Percentiles rank a stretch among this genome's conserved stretches.
Evolutionary conservation across 1,139 yeast species (phyloP).

Genomic region (Taphrina pruni): DNA sequence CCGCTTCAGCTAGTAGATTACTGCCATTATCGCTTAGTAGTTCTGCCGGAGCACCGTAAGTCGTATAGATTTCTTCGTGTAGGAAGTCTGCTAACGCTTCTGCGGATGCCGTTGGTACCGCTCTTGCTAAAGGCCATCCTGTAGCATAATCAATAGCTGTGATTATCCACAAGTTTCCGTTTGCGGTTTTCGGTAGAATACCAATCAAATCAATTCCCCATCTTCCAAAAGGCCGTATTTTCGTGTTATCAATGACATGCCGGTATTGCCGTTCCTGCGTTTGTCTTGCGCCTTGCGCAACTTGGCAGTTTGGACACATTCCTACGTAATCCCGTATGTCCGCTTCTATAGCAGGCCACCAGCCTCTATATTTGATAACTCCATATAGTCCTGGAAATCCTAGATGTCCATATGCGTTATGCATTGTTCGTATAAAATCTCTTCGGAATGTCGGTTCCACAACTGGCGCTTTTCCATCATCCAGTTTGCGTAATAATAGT

Average conservation of each 20-base stretch:
- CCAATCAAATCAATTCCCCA: not conserved
- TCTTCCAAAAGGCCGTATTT: not conserved
- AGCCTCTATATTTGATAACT: not conserved
- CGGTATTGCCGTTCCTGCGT: not conserved
- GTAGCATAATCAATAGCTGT: not conserved
- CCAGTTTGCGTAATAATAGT: not conserved
- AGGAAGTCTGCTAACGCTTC: not conserved
- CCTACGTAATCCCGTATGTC: not conserved
- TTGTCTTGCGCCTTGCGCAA: not conserved
- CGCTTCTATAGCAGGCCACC: not conserved
- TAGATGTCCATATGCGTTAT: not conserved
- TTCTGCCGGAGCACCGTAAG: constrained; percentile 1
- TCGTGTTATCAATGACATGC: not conserved
- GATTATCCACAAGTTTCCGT: not conserved
- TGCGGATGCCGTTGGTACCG: not conserved
- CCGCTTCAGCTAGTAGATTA: not conserved
- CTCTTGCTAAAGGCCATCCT: not conserved
- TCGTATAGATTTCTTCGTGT: not conserved
- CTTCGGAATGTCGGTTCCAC: not conserved
- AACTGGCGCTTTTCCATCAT: not conserved
- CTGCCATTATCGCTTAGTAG: not conserved
- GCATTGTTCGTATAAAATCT: not conserved
- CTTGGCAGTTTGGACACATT: not conserved
- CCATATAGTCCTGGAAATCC: not conserved
- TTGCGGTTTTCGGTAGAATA: not conserved